Evolutionary conservation across 768 basidiomycete species (phyloP).

Genomic region (Tylopilus plumbeoviolaceoides): DNA sequence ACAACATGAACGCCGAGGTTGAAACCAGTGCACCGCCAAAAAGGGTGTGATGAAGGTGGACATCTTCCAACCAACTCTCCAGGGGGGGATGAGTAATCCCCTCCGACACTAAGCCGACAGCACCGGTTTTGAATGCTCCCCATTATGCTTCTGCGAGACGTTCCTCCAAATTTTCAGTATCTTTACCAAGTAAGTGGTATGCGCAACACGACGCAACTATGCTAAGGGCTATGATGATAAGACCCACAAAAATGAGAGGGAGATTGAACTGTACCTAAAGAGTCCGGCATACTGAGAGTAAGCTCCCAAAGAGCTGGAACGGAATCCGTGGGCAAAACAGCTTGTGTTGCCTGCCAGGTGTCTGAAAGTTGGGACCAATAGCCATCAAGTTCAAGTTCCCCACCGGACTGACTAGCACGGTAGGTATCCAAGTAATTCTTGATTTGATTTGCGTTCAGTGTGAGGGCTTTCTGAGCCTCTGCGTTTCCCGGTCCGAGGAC

Average conservation of each 20-base stretch:
- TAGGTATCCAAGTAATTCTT: conserved; percentile 74
- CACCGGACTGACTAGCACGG: conserved; percentile 61
- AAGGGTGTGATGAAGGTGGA: conserved; percentile 49
- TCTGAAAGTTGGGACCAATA: conserved; percentile 52
- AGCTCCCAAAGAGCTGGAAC: conserved; percentile 21
- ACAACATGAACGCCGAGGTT: conserved; percentile 41
- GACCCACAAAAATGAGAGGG: conserved; percentile 68
- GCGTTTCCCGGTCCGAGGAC: conserved; percentile 38
- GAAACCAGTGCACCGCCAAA: conserved; percentile 49
- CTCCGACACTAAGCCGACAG: conserved; percentile 34
- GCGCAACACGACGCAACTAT: conserved; percentile 52
- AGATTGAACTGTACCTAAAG: conserved; percentile 97
- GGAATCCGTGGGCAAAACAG: conserved; percentile 19
- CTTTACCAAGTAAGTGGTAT: conserved; percentile 45
- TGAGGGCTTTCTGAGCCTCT: conserved; percentile 54
- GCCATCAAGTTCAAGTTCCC: conserved; percentile 69
- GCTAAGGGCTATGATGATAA: conserved; percentile 55
- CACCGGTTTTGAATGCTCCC: conserved; percentile 32
- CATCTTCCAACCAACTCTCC: conserved; percentile 37
- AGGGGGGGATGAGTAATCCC: conserved; percentile 34
- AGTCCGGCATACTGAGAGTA: conserved; percentile 59
- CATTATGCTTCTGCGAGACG: conserved; percentile 37
- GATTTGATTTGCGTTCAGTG: conserved; percentile 73
- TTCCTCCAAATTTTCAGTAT: conserved; percentile 37
- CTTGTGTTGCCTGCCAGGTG: conserved; percentile 39